These are phyloP conservation scores for Ophiosphaerella narmari DNA, from an alignment of 2,329 filamentous ascomycete species.

Conservation along the genomic window DNA sequence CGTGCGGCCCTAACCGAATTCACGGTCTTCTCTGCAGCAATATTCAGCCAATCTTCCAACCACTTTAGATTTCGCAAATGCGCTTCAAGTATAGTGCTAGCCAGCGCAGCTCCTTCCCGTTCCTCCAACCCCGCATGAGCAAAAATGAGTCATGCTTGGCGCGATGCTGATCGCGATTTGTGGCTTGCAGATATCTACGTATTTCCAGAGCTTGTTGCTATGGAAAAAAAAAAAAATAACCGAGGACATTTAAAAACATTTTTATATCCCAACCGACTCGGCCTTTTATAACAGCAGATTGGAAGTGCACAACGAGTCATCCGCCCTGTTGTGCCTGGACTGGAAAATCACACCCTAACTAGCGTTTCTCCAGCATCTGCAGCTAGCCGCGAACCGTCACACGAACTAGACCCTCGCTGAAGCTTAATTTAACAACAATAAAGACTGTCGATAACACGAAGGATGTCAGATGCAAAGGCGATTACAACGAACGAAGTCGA, in stretches of 20 bases:
- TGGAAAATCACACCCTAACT: neutral
- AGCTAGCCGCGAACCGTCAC: slow-evolving; percentile 1
- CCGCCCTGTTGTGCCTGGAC: neutral
- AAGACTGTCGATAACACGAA: neutral
- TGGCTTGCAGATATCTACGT: no score
- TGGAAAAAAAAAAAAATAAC: no score
- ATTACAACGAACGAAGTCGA: no score
- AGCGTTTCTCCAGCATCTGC: neutral
- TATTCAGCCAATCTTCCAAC: no score
- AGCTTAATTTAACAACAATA: slow-evolving; percentile 5
- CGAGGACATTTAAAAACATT: no score
- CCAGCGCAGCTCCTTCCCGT: neutral
- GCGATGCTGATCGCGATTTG: neutral
- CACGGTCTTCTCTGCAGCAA: no score
- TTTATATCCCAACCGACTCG: no score
- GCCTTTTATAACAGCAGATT: no score
- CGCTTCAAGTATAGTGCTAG: no score
- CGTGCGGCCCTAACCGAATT: no score
- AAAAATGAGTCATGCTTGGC: slow-evolving; percentile 3
- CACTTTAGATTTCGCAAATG: no score
- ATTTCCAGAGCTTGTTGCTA: no score
- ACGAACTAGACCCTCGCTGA: neutral
- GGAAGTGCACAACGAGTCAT: neutral
- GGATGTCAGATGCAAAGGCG: neutral
- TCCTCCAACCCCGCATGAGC: neutral